These are phyloP conservation scores for Pestalotiopsis sp. DNA, from an alignment of 2,329 filamentous ascomycete species.

Conservation along the genomic window DNA sequence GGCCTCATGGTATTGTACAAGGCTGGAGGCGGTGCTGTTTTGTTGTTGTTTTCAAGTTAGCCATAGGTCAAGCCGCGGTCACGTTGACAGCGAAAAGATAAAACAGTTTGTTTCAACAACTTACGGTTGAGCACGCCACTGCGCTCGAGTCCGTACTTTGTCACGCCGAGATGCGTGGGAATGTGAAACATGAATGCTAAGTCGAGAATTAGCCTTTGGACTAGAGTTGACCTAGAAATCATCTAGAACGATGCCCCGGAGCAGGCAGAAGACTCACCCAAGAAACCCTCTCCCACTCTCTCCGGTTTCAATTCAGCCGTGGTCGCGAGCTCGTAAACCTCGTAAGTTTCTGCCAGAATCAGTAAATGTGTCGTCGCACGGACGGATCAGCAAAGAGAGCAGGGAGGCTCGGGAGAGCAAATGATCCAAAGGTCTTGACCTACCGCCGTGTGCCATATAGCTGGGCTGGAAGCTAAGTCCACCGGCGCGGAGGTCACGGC, in stretches of 20 bases:
- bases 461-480: slow-evolving; percentile 30
- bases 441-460: slow-evolving; percentile 29
- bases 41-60: slow-evolving; percentile 6
- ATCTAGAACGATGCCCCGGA: not conserved
- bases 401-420: no score
- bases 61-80: not conserved
- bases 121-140: slow-evolving; percentile 19
- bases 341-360: slow-evolving; percentile 21
- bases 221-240: not conserved
- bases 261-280: slow-evolving; percentile 18
- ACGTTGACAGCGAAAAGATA: not conserved
- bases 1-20: slow-evolving; percentile 21
- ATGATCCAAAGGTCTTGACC: not conserved
- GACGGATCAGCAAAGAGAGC: not conserved
- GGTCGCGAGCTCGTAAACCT: slow-evolving; percentile 21
- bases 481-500: slow-evolving; percentile 26
- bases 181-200: slow-evolving; percentile 28
- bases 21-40: slow-evolving; percentile 18
- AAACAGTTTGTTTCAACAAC: not conserved
- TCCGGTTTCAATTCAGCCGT: slow-evolving; percentile 20
- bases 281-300: slow-evolving; percentile 22
- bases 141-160: slow-evolving; percentile 21
- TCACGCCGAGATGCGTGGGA: slow-evolving; percentile 24
- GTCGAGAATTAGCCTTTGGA: not conserved
- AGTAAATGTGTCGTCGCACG: not conserved